A percentile compares a stretch with the other conserved stretches of the same genome.
Evolutionary conservation across 176 grass and related monocot genomes (phyloP).

Genomic region (Ampelocalamus luodianensis): DNA sequence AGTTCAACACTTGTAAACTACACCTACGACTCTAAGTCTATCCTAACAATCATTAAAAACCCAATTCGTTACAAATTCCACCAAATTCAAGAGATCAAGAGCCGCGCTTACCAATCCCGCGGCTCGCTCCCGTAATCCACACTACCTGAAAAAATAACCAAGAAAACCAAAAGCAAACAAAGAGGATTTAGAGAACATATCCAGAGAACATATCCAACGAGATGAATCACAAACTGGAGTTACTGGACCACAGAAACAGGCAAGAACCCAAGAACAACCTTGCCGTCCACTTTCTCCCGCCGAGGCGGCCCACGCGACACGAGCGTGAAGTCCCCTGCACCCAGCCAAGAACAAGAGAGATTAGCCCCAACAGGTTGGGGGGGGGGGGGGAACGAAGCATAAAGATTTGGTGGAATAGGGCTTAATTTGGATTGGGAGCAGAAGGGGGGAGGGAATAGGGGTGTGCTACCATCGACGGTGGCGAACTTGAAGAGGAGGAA

Average conservation of each 20-base stretch:
- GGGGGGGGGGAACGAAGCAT: not conserved
- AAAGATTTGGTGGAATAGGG: not conserved
- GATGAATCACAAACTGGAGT: not conserved
- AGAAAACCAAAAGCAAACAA: not conserved
- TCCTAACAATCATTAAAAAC: not conserved
- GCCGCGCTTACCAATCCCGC: constrained; percentile 78
- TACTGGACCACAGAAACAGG: not conserved
- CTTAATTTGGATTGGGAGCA: not conserved
- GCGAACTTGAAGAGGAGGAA: constrained; percentile 70
- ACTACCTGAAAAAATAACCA: constrained; percentile 62
- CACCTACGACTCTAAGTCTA: not conserved
- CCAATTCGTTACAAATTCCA: not conserved
- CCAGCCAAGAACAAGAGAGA: not conserved
- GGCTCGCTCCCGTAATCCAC: constrained; percentile 94
- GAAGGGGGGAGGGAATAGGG: not conserved
- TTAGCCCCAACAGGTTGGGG: not conserved
- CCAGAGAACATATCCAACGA: not conserved
- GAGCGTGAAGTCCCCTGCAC: constrained; percentile 87
- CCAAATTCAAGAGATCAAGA: constrained; percentile 19
- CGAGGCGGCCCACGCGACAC: constrained; percentile 65
- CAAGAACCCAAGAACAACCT: constrained; percentile 47
- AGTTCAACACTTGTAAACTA: not conserved
- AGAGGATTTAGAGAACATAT: not conserved
- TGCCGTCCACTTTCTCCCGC: constrained; percentile 76
- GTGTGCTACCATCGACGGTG: constrained; percentile 69